phyloP scores from a whole-genome alignment of 805 yeast species.

The Cyberlindnera euphorbiae region DNA sequence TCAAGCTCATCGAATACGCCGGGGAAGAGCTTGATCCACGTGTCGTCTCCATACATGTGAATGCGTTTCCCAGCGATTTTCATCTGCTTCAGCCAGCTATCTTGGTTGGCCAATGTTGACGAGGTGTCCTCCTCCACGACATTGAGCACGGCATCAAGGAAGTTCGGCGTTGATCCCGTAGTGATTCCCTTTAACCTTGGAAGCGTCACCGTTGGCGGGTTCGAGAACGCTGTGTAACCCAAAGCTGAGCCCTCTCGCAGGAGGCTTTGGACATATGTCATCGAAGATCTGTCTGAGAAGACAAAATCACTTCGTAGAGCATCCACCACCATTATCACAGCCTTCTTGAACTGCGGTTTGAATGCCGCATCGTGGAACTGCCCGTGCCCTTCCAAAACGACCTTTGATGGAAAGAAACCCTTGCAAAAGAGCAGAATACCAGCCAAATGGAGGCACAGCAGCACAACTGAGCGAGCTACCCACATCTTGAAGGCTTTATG shows the following conservation, averaged over 20 bases:
- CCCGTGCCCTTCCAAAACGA: slow-evolving; percentile 60
- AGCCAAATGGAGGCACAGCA: slow-evolving; percentile 34
- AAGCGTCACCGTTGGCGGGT: slow-evolving; percentile 95
- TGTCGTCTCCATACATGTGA: slow-evolving; percentile 94
- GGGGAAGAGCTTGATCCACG: slow-evolving; percentile 93
- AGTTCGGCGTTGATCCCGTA: slow-evolving; percentile 92
- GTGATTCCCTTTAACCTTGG: slow-evolving; percentile 92
- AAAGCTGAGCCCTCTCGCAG: slow-evolving; percentile 65
- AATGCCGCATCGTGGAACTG: slow-evolving; percentile 27
- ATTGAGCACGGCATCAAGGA: slow-evolving; percentile 88
- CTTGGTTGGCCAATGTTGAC: slow-evolving; percentile 61
- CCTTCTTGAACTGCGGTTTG: slow-evolving; percentile 52
- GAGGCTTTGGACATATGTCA: slow-evolving; percentile 62
- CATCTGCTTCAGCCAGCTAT: slow-evolving; percentile 83
- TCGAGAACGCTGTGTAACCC: slow-evolving; percentile 87
- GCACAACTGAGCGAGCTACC: slow-evolving; percentile 1
- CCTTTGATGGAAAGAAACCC: slow-evolving; percentile 93
- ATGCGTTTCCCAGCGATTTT: slow-evolving; percentile 33
- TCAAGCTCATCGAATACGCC: slow-evolving; percentile 59
- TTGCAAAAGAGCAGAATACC: slow-evolving; percentile 62
- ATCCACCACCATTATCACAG: slow-evolving; percentile 84
- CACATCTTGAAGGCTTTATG: slow-evolving; percentile 5
- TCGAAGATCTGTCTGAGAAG: slow-evolving; percentile 58
- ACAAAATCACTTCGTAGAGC: slow-evolving; percentile 89
- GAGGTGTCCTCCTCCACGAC: slow-evolving; percentile 88